Conservation (phyloP, 2,329 filamentous ascomycete genomes). For the Colletotrichum gloeosporioides region DNA sequence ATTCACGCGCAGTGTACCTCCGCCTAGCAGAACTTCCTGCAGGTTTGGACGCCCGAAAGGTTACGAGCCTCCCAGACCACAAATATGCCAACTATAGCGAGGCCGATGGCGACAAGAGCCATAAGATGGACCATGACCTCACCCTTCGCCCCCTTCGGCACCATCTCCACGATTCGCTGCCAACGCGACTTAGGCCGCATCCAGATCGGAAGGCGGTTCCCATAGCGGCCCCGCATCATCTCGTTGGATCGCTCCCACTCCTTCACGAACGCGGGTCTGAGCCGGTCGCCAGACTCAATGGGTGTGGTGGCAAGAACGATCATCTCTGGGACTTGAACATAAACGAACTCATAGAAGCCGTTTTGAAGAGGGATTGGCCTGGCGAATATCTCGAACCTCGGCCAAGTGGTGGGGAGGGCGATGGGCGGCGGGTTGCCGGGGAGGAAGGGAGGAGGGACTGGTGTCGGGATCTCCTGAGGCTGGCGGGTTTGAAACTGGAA, state of each 20-base stretch:
- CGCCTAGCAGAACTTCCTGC: background rate
- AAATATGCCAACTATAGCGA: background rate
- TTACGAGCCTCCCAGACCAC: background rate
- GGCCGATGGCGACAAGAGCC: background rate
- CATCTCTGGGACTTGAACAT: background rate
- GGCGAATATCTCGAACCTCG: background rate
- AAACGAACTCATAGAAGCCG: background rate
- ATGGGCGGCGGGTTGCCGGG: background rate
- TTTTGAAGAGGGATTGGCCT: background rate
- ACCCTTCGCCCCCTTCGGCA: background rate
- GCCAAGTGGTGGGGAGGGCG: background rate
- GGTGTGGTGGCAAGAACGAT: background rate
- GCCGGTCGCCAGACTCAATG: background rate
- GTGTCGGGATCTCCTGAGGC: background rate
- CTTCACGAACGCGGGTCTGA: background rate
- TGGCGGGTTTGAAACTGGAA: background rate
- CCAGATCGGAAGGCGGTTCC: background rate
- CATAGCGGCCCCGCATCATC: background rate
- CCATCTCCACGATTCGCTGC: background rate
- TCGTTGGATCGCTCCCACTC: background rate
- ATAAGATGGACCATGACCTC: background rate
- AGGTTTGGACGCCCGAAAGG: background rate
- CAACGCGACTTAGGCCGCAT: background rate
- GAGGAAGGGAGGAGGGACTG: background rate
- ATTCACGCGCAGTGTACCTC: background rate